phyloP scores from a whole-genome alignment of 192 early-diverging fungal genomes.

The Mortierella hygrophila region DNA sequence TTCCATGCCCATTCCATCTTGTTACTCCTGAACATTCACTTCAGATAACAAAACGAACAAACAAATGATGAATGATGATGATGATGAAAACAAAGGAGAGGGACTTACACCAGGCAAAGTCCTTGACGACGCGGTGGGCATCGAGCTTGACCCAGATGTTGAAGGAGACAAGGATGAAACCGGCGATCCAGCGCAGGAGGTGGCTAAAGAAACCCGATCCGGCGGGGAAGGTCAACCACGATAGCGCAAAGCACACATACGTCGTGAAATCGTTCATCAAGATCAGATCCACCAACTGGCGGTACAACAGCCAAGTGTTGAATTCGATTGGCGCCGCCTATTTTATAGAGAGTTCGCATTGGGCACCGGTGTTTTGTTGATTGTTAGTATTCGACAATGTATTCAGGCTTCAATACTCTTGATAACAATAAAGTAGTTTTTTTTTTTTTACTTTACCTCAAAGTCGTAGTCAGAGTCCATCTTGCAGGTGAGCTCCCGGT shows the following conservation, averaged over 20 bases:
- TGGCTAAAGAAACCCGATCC: conserved; percentile 72
- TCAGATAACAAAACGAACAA: background rate
- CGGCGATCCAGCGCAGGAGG: conserved; percentile 81
- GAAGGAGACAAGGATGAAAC: conserved; percentile 85
- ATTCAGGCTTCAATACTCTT: too few species aligned
- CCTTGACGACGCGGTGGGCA: conserved; percentile 94
- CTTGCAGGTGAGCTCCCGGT: conserved; percentile 77
- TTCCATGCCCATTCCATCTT: background rate
- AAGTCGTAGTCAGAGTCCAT: conserved; percentile 87
- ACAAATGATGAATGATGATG: too few species aligned
- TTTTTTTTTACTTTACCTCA: conserved; percentile 60
- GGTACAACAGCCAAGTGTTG: conserved; percentile 96
- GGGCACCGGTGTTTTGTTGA: background rate
- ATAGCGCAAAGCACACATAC: conserved; percentile 86
- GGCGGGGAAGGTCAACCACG: conserved; percentile 83
- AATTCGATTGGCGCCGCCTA: conserved; percentile 91
- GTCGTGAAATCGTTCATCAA: conserved; percentile 93
- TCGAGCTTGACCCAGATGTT: conserved; percentile 98
- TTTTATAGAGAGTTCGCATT: conserved; percentile 3
- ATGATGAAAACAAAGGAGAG: background rate
- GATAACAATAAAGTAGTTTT: background rate
- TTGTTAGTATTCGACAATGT: background rate
- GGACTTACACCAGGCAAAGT: conserved; percentile 96
- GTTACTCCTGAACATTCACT: background rate
- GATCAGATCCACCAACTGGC: conserved; percentile 92